Evolutionary conservation across 345 rosid genomes (phyloP).

Genomic region (Pelargonium nanum): DNA sequence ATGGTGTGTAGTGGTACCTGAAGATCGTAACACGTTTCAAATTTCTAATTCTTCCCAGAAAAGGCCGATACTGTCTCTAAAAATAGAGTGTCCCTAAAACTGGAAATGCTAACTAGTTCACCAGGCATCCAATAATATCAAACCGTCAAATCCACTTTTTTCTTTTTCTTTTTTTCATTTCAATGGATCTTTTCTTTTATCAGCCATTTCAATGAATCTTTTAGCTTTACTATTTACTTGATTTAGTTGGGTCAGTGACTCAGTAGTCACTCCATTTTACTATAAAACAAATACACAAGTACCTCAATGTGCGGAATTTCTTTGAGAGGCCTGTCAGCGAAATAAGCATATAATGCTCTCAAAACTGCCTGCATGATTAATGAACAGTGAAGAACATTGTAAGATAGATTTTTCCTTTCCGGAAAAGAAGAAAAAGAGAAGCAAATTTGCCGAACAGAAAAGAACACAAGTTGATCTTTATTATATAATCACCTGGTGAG

Average conservation of each 20-base stretch:
- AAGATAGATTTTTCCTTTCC: not conserved
- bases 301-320: slow-evolving; percentile 99
- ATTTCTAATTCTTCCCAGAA: not conserved
- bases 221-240: too few relatives aligned
- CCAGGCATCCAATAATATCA: too few relatives aligned
- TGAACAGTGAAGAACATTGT: slow-evolving; percentile 3
- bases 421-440: not conserved
- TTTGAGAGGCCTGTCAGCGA: slow-evolving; percentile 92
- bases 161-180: too few relatives aligned
- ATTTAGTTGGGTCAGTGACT: too few relatives aligned
- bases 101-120: too few relatives aligned
- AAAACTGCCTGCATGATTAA: slow-evolving; percentile 84
- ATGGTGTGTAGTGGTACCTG: slow-evolving; percentile 97
- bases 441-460: not conserved
- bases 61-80: too few relatives aligned
- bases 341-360: slow-evolving; percentile 97
- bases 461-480: slow-evolving; percentile 4
- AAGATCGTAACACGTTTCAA: not conserved
- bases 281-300: slow-evolving; percentile 2
- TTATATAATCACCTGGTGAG: slow-evolving; percentile 71
- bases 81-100: too few relatives aligned
- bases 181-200: too few relatives aligned
- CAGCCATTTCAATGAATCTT: too few relatives aligned
- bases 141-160: too few relatives aligned
- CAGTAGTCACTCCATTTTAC: too few relatives aligned